These are phyloP conservation scores for Lichtheimia ornata DNA, from an alignment of 371 early-diverging fungal species.

Conservation along the genomic window DNA sequence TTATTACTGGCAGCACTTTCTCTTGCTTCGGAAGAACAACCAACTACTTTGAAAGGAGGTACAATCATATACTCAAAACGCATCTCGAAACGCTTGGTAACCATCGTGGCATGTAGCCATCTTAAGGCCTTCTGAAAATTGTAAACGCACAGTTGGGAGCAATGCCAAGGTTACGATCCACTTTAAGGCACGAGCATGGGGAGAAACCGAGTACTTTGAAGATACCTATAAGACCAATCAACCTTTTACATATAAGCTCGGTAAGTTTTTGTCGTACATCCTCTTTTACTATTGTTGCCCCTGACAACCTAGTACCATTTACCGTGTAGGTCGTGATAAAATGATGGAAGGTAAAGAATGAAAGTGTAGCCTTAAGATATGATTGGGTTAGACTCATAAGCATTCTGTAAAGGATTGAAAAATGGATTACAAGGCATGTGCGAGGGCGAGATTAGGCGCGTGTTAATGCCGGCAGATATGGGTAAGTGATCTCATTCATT, in stretches of 20 bases:
- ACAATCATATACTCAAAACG: background rate
- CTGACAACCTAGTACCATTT: too few relatives aligned
- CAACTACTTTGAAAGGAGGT: conserved; percentile 36
- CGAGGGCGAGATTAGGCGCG: conserved; percentile 63
- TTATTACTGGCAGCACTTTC: too few relatives aligned
- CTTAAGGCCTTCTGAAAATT: conserved; percentile 22
- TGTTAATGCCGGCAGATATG: conserved; percentile 64
- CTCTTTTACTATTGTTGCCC: too few relatives aligned
- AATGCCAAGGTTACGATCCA: conserved; percentile 30
- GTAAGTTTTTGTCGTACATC: conserved; percentile 7
- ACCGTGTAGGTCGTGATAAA: conserved; percentile 27
- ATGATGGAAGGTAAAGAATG: conserved; percentile 27
- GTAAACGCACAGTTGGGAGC: conserved; percentile 22
- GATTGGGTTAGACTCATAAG: background rate
- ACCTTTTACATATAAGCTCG: conserved; percentile 25
- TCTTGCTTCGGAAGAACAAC: conserved; percentile 14
- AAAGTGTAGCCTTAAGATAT: background rate
- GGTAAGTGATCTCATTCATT: conserved; percentile 25
- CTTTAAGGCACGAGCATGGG: conserved; percentile 37
- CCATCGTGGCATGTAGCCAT: conserved; percentile 14
- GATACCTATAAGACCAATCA: conserved; percentile 22
- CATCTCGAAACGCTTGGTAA: background rate
- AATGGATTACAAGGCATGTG: conserved; percentile 76
- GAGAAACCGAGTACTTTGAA: conserved; percentile 29
- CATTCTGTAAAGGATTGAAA: conserved; percentile 52